Evolutionary conservation across 2,329 filamentous ascomycete species (phyloP), one percentile per base, ranked within the genome.

Genomic region (Pochonia chlamydosporia): DNA sequence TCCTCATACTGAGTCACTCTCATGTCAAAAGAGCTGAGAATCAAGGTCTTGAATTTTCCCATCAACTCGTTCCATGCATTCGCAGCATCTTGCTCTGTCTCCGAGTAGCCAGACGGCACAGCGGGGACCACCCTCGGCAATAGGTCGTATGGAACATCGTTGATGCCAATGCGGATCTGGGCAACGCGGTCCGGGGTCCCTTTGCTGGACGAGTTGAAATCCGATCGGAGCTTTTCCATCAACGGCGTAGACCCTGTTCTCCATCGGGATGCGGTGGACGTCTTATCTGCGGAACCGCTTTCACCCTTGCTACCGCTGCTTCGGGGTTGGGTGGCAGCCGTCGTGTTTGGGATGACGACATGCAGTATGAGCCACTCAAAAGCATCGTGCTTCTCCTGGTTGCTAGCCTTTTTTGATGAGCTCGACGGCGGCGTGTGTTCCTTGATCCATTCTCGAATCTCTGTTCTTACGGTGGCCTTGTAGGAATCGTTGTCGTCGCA

Each of bases 401-500:
- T 84, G 59, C 75, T 88, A 18, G 70, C 63, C 25, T 71, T 67
- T 59, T 71, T 68, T 46, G 81, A 79, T 44, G 74, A 77, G 49
- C 69, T 72, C 2, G 80, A 73, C 0, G 79, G 71, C 0, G 81
- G 77, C 0, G 84, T 82, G 52, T 95, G 78, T 6, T 79, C 73
- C 65, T 93, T 95, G 58, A 97, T 81, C 93, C 93, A 99, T 54
- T 97, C 91, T 43, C 88, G 81, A 30, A 99, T 75, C 55, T 88
- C 81, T 58, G 87, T 82, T 43, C 90, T 79, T 6, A 88, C 84
- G 11, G 81, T 81, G 2, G 80, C 73, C 67, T 96, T 97, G 75
- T 99, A 99, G 8, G 82, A 82, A 41, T 99, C 95, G 59, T 90
- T 95, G 63, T 99, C 93, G 69, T 97, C 93, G 68, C 93, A 97